Percentiles rank a stretch among this genome's conserved stretches.
Evolutionary conservation across 225 moss, liverwort and hornwort species (phyloP).

Genomic region (Straminergon stramineum): DNA sequence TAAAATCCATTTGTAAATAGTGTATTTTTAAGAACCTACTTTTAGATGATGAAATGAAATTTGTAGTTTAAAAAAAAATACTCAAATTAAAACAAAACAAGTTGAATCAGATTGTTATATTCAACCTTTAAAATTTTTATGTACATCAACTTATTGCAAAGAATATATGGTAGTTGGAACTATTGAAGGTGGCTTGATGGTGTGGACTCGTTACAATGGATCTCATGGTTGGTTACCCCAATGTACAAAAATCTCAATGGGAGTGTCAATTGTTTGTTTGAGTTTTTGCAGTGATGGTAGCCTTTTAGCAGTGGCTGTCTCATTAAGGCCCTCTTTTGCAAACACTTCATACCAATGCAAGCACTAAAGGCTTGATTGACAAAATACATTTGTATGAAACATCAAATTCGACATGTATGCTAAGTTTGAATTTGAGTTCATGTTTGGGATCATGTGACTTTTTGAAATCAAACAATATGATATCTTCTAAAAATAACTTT

Average conservation of each 20-base stretch:
- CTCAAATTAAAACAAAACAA: neutral
- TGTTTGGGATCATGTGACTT: neutral
- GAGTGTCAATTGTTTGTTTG: neutral
- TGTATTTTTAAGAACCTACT: neutral
- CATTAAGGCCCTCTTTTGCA: neutral
- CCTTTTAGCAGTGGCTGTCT: neutral
- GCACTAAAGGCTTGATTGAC: neutral
- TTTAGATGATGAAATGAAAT: neutral
- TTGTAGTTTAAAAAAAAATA: neutral
- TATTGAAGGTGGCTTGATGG: constrained; percentile 23
- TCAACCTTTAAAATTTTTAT: neutral
- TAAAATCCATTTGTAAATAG: accelerated
- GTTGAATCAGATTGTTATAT: neutral
- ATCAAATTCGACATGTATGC: constrained; percentile 1
- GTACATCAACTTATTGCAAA: neutral
- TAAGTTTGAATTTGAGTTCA: neutral
- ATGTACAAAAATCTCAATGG: neutral
- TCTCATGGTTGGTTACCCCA: constrained; percentile 16
- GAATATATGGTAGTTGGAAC: constrained; percentile 26
- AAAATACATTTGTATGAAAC: constrained; percentile 3
- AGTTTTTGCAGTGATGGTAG: neutral
- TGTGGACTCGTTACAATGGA: constrained; percentile 20
- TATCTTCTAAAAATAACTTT: too few species aligned
- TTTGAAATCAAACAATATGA: neutral
- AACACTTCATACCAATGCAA: neutral